Conservation (phyloP, 352 stramenopile species). For the Phytophthora idaei region DNA sequence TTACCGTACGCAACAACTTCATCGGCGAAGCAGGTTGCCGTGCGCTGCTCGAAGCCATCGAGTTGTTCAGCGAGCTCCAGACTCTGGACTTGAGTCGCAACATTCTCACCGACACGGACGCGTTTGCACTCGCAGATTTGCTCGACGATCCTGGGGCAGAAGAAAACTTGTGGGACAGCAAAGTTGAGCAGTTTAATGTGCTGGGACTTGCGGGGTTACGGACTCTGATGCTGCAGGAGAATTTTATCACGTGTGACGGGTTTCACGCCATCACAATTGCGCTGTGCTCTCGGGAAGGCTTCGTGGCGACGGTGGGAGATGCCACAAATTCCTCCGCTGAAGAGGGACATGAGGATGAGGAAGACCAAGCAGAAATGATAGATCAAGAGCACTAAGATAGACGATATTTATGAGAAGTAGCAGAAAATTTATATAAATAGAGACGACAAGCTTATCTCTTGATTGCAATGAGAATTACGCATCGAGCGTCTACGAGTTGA, state of each 20-base stretch:
- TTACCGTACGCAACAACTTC: slow-evolving; percentile 69
- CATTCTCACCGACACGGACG: slow-evolving; percentile 67
- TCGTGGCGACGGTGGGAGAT: slow-evolving; percentile 21
- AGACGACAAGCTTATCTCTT: background rate
- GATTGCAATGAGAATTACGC: slow-evolving; percentile 16
- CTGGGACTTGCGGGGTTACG: slow-evolving; percentile 33
- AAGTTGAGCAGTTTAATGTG: slow-evolving; percentile 10
- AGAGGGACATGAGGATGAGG: slow-evolving; percentile 12
- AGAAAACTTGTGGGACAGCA: slow-evolving; percentile 9
- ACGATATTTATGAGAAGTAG: slow-evolving; percentile 30
- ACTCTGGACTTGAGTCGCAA: slow-evolving; percentile 54
- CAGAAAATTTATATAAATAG: slow-evolving; percentile 29
- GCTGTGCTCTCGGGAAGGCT: slow-evolving; percentile 34
- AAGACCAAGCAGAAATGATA: slow-evolving; percentile 1
- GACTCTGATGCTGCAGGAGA: slow-evolving; percentile 54
- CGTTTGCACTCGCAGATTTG: slow-evolving; percentile 44
- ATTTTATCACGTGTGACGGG: slow-evolving; percentile 71
- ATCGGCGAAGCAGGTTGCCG: slow-evolving; percentile 57
- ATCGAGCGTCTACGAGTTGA: slow-evolving; percentile 3
- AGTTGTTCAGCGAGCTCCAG: slow-evolving; percentile 37
- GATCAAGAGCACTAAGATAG: background rate
- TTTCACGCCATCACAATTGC: slow-evolving; percentile 65
- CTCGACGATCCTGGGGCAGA: slow-evolving; percentile 35
- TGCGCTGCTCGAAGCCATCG: slow-evolving; percentile 35
- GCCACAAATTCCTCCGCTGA: slow-evolving; percentile 1